Conservation (phyloP, 176 grass and related monocot genomes). For the Oryza officinalis region DNA sequence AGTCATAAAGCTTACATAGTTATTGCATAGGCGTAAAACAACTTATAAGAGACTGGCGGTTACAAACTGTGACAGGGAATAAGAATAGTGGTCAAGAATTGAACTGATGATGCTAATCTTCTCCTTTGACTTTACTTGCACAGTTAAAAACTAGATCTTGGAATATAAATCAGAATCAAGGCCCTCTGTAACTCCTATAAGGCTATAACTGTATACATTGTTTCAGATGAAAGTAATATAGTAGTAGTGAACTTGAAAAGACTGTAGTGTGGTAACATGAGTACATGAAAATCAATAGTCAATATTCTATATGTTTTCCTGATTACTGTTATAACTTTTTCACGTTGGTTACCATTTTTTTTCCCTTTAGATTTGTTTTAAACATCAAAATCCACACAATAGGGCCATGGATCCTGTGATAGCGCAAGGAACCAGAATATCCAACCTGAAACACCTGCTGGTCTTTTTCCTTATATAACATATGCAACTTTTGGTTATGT, state of each 20-base stretch:
- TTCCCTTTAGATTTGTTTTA: conserved; percentile 10
- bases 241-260: background rate
- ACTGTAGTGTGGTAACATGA: background rate
- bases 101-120: background rate
- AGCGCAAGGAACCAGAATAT: background rate
- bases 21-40: background rate
- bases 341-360: background rate
- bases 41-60: background rate
- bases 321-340: background rate
- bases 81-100: background rate
- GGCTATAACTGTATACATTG: background rate
- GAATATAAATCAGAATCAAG: background rate
- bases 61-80: background rate
- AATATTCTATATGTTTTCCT: background rate
- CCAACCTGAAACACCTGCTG: background rate
- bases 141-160: conserved; percentile 15
- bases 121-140: background rate
- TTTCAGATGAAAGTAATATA: background rate
- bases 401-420: background rate
- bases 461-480: background rate
- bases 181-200: background rate
- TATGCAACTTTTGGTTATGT: background rate
- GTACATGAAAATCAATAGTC: background rate
- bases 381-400: background rate
- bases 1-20: background rate